Evolutionary conservation across 2,329 filamentous ascomycete genomes (phyloP).

Genomic region (Aspergillus luchuensis): DNA sequence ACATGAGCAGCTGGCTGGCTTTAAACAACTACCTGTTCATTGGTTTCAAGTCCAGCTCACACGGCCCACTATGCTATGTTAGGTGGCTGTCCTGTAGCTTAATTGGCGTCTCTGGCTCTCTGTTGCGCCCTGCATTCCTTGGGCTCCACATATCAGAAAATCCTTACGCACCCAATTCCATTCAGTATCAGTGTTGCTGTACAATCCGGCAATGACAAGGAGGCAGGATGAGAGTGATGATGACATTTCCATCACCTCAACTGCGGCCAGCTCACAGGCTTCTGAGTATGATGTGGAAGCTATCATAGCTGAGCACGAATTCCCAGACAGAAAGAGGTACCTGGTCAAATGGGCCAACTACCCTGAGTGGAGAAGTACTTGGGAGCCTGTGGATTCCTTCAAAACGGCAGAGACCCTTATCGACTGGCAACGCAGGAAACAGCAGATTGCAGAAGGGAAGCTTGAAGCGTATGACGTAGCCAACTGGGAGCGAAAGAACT

Average conservation of each 20-base stretch:
- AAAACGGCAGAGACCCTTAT: constrained; percentile 38
- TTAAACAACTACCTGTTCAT: background rate
- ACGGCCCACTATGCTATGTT: background rate
- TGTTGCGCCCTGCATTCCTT: background rate
- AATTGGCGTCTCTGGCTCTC: background rate
- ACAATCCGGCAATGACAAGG: constrained; percentile 14
- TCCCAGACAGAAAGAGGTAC: constrained; percentile 48
- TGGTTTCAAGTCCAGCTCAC: background rate
- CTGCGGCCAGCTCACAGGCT: constrained; percentile 44
- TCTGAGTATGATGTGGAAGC: constrained; percentile 58
- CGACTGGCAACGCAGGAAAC: constrained; percentile 44
- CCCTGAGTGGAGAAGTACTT: constrained; percentile 57
- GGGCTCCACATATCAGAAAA: background rate
- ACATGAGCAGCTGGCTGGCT: background rate
- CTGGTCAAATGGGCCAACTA: constrained; percentile 68
- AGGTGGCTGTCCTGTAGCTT: background rate
- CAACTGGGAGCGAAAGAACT: constrained; percentile 31
- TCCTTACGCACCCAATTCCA: background rate
- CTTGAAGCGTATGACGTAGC: constrained; percentile 36
- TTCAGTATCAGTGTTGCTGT: background rate
- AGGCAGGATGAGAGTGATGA: constrained; percentile 44
- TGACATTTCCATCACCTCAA: constrained; percentile 61
- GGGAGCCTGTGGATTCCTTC: constrained; percentile 53
- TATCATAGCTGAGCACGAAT: constrained; percentile 52
- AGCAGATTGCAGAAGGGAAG: constrained; percentile 33